Evolutionary conservation across 768 basidiomycete genomes (phyloP).

Genomic region (Russula dissimulans): DNA sequence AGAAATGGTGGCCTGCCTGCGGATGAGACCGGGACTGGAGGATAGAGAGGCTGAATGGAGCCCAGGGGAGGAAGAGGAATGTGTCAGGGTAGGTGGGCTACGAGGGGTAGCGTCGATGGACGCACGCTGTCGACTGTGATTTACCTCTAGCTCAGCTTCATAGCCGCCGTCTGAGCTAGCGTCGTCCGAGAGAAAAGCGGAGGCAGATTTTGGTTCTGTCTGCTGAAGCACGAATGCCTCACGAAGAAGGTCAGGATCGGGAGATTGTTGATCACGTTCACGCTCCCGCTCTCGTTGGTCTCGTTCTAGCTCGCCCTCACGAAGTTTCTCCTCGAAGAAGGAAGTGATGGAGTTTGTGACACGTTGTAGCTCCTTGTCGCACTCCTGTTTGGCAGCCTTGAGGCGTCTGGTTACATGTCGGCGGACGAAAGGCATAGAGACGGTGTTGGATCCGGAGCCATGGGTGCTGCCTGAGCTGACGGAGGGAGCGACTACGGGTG

Average conservation of each 20-base stretch:
- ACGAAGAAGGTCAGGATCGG: slow-evolving; percentile 33
- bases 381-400: slow-evolving; percentile 89
- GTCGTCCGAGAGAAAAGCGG: slow-evolving; percentile 55
- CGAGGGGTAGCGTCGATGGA: slow-evolving; percentile 39
- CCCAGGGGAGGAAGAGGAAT: slow-evolving; percentile 45
- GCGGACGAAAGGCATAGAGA: slow-evolving; percentile 87
- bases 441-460: slow-evolving; percentile 58
- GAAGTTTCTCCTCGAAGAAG: slow-evolving; percentile 87
- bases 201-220: slow-evolving; percentile 44
- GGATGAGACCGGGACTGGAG: slow-evolving; percentile 59
- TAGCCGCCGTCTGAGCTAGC: slow-evolving; percentile 77
- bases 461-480: slow-evolving; percentile 27
- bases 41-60: slow-evolving; percentile 58
- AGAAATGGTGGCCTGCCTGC: slow-evolving; percentile 54
- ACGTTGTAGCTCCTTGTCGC: slow-evolving; percentile 92
- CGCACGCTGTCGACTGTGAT: slow-evolving; percentile 66
- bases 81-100: slow-evolving; percentile 38
- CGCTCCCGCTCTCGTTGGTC: slow-evolving; percentile 34
- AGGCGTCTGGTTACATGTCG: slow-evolving; percentile 90
- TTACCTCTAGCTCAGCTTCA: slow-evolving; percentile 63
- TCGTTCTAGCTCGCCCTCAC: slow-evolving; percentile 63
- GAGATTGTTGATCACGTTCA: slow-evolving; percentile 41
- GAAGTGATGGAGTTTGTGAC: slow-evolving; percentile 90
- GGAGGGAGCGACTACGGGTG: slow-evolving; percentile 23
- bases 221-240: slow-evolving; percentile 55